Conservation (phyloP, 805 yeast species). For the Maudiozyma bulderi region DNA sequence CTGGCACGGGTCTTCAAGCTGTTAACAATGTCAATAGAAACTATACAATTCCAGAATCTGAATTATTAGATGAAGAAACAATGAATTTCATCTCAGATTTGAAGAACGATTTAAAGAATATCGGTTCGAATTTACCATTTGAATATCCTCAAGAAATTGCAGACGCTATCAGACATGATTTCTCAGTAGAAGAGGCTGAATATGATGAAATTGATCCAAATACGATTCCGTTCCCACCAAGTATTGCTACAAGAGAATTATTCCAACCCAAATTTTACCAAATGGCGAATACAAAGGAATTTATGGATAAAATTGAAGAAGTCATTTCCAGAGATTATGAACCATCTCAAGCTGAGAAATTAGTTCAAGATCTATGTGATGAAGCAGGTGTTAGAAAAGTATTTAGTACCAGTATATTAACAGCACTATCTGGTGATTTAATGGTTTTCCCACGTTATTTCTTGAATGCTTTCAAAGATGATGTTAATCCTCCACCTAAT, state of each 20-base stretch:
- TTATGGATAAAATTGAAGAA: conserved; percentile 31
- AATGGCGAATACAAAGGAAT: conserved; percentile 20
- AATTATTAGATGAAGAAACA: conserved; percentile 29
- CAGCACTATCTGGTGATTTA: conserved; percentile 37
- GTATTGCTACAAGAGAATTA: conserved; percentile 23
- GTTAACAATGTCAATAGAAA: conserved; percentile 21
- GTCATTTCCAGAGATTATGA: conserved; percentile 34
- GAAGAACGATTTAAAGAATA: conserved; percentile 20
- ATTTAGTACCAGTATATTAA: conserved; percentile 35
- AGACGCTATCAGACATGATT: conserved; percentile 27
- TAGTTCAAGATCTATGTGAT: conserved; percentile 32
- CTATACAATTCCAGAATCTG: conserved; percentile 30
- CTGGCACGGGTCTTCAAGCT: conserved; percentile 10
- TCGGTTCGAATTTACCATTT: conserved; percentile 20
- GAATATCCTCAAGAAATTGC: conserved; percentile 29
- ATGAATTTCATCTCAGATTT: conserved; percentile 28
- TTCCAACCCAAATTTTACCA: conserved; percentile 28
- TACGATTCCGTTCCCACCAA: conserved; percentile 28
- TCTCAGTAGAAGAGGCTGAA: conserved; percentile 22
- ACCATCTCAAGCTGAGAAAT: conserved; percentile 35
- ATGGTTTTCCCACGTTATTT: conserved; percentile 35
- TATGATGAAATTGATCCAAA: conserved; percentile 23
- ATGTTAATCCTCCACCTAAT: conserved; percentile 34
- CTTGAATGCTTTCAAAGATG: conserved; percentile 32
- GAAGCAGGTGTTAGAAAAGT: conserved; percentile 36